Evolutionary conservation across 2,329 filamentous ascomycete species (phyloP).

Genomic region (Bipolaris victoriae): DNA sequence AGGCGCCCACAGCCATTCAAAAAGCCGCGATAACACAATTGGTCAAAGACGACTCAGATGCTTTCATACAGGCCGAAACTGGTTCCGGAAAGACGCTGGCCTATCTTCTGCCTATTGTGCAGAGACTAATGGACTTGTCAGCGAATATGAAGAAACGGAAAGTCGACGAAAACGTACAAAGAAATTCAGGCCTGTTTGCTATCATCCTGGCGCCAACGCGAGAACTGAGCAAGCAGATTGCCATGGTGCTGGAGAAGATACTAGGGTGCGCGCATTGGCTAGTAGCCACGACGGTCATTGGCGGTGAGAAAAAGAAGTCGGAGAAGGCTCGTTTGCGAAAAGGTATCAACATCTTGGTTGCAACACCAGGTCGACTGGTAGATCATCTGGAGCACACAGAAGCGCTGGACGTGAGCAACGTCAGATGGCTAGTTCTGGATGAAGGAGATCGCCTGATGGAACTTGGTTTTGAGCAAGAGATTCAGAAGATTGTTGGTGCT

Average conservation of each 20-base stretch:
- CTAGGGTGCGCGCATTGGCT: conserved; percentile 92
- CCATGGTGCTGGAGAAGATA: conserved; percentile 81
- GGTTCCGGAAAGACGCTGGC: conserved; percentile 97
- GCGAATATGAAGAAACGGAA: conserved; percentile 55
- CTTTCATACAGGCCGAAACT: conserved; percentile 95
- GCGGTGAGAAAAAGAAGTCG: conserved; percentile 74
- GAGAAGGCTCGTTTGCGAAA: conserved; percentile 95
- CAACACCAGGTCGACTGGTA: conserved; percentile 86
- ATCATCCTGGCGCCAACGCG: conserved; percentile 93
- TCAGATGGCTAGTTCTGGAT: conserved; percentile 92
- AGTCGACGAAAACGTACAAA: conserved; percentile 63
- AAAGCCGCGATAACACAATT: conserved; percentile 85
- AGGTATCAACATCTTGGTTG: conserved; percentile 93
- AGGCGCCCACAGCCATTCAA: conserved; percentile 92
- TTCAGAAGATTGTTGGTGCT: conserved; percentile 82
- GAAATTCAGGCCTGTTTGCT: conserved; percentile 89
- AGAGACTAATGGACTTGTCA: conserved; percentile 80
- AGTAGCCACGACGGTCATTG: conserved; percentile 83
- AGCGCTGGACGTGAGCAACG: conserved; percentile 83
- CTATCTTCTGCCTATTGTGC: conserved; percentile 91
- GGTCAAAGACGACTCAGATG: conserved; percentile 80
- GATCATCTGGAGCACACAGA: conserved; percentile 95
- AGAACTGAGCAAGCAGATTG: conserved; percentile 93
- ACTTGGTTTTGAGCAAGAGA: conserved; percentile 92
- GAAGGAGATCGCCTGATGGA: conserved; percentile 99